phyloP scores from a whole-genome alignment of 2,329 filamentous ascomycete species.

The Talaromyces piceae region DNA sequence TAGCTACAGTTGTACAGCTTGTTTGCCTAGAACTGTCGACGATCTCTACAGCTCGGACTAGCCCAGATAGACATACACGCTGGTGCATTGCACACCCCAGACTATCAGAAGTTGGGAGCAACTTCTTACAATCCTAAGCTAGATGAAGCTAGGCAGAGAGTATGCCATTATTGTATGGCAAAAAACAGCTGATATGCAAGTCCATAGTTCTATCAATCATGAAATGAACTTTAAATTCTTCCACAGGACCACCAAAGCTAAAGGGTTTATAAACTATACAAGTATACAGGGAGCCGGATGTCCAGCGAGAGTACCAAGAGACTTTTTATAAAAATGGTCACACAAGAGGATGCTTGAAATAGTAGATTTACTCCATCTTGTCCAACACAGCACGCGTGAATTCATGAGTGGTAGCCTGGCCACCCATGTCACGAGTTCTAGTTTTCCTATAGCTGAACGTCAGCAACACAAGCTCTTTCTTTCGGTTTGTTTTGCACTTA shows the following conservation, averaged over 20 bases:
- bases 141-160: too few species aligned
- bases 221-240: neutral
- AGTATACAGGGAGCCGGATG: conserved; percentile 10
- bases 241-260: neutral
- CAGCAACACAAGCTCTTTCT: conserved; percentile 25
- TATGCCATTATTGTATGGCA: too few species aligned
- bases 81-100: too few species aligned
- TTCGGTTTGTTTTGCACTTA: conserved; percentile 41
- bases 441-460: conserved; percentile 56
- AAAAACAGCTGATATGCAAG: too few species aligned
- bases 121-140: too few species aligned
- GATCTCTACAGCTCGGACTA: neutral
- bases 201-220: neutral
- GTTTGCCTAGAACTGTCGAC: neutral
- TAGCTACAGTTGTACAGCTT: neutral
- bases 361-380: conserved; percentile 70
- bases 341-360: conserved; percentile 40
- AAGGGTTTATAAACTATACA: conserved; percentile 5
- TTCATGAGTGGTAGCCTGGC: conserved; percentile 78
- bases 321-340: neutral
- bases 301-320: neutral
- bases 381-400: conserved; percentile 91
- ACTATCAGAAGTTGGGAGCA: too few species aligned
- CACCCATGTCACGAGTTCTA: conserved; percentile 94
- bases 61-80: too few species aligned